Conservation (phyloP, 1,139 yeast species). For the Meyerozyma carpophila region DNA sequence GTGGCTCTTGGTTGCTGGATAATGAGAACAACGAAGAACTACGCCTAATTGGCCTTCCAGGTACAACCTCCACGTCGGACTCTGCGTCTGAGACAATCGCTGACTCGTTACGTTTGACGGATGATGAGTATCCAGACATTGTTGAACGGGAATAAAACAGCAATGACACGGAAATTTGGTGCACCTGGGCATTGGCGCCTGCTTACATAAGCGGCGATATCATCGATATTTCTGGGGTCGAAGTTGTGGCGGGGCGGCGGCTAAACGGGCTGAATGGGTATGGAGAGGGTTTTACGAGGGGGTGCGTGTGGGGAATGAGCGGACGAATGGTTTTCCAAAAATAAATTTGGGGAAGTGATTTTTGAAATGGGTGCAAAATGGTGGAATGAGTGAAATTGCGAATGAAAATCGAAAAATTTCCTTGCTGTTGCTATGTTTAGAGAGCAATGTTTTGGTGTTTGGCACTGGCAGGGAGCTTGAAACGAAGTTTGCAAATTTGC, state of each 20-base stretch:
- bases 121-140: conserved; percentile 1
- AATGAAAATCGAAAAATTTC: no score
- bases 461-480: no score
- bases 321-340: no score
- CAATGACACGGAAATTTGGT: not conserved
- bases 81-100: conserved; percentile 35
- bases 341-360: not conserved
- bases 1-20: conserved; percentile 35
- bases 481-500: no score
- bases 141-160: not conserved
- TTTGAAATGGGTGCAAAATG: not conserved
- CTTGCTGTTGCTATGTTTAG: no score
- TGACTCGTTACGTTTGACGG: conserved; percentile 18
- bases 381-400: no score
- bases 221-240: not conserved
- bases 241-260: not conserved
- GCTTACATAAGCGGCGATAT: not conserved
- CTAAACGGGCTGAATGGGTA: not conserved
- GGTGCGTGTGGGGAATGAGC: not conserved
- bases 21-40: conserved; percentile 32
- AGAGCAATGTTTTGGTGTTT: no score
- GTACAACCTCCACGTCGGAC: conserved; percentile 22
- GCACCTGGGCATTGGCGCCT: not conserved
- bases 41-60: conserved; percentile 30
- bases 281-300: not conserved